These are phyloP conservation scores for Claviceps monticola DNA, from an alignment of 2,329 filamentous ascomycete genomes.

Conservation along the genomic window DNA sequence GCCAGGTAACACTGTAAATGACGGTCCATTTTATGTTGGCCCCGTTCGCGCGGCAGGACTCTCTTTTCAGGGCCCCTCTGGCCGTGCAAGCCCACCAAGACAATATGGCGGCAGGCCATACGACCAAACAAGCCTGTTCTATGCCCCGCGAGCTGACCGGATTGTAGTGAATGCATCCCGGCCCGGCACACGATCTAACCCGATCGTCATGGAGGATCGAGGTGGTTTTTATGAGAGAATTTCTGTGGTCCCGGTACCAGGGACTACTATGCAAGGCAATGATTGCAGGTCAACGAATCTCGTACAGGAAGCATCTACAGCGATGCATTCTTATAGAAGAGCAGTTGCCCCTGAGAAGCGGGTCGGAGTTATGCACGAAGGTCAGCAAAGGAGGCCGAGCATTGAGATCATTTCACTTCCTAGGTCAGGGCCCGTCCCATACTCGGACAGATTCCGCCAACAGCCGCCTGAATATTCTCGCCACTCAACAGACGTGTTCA, in stretches of 20 bases:
- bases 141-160: slow-evolving; percentile 12
- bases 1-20: not conserved
- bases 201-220: slow-evolving; percentile 26
- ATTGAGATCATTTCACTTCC: slow-evolving; percentile 11
- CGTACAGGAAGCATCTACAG: slow-evolving; percentile 7
- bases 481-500: not conserved
- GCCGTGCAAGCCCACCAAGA: slow-evolving; percentile 1
- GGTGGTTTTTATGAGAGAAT: slow-evolving; percentile 24
- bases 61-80: not conserved
- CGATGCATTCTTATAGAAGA: slow-evolving; percentile 6
- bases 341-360: slow-evolving; percentile 11
- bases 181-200: slow-evolving; percentile 18
- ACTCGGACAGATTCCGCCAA: not conserved
- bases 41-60: not conserved
- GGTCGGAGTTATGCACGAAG: slow-evolving; percentile 9
- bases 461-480: not conserved
- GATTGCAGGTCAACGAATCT: not conserved
- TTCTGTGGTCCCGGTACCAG: slow-evolving; percentile 1
- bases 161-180: slow-evolving; percentile 18
- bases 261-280: not conserved
- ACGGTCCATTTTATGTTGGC: slow-evolving; percentile 1
- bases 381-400: slow-evolving; percentile 9
- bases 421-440: slow-evolving; percentile 1
- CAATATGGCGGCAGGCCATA: slow-evolving; percentile 5
- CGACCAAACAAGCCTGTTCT: slow-evolving; percentile 8